Conservation (phyloP, 2,329 filamentous ascomycete species). For the Colletotrichum shisoi region DNA sequence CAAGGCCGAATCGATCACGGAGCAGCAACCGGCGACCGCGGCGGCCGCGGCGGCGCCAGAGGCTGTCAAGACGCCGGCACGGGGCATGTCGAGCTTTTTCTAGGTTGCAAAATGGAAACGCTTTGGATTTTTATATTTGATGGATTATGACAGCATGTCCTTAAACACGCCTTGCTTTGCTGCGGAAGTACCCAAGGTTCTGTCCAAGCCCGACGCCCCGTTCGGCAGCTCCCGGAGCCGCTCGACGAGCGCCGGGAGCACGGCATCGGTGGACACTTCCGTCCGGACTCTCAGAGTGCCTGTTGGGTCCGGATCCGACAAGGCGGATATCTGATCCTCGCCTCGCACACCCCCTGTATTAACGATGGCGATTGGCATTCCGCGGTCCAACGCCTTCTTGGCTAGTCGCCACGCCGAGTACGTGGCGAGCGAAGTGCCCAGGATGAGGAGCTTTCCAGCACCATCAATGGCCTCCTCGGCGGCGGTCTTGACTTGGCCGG, state of each 20-base stretch:
- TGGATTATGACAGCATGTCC: conserved; percentile 64
- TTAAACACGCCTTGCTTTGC: conserved; percentile 57
- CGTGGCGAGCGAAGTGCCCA: conserved; percentile 91
- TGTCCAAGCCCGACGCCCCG: not conserved
- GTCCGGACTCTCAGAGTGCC: conserved; percentile 64
- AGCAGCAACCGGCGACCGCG: conserved; percentile 31
- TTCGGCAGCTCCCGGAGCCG: conserved; percentile 52
- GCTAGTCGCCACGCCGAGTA: conserved; percentile 94
- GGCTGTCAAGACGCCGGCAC: conserved; percentile 39
- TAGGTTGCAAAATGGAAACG: conserved; percentile 47
- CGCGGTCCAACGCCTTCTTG: conserved; percentile 80
- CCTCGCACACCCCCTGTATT: conserved; percentile 87
- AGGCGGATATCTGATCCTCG: conserved; percentile 74
- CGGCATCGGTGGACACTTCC: conserved; percentile 64
- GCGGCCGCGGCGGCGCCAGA: conserved; percentile 29
- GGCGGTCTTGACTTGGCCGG: conserved; percentile 70
- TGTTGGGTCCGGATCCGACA: conserved; percentile 60
- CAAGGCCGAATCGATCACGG: conserved; percentile 41
- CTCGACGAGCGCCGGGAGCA: conserved; percentile 66
- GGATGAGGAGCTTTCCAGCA: conserved; percentile 76
- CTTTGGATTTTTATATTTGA: conserved; percentile 39
- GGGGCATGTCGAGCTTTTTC: conserved; percentile 59
- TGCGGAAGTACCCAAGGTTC: not conserved
- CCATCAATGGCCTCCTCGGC: conserved; percentile 83
- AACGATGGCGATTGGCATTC: conserved; percentile 85